Conservation (phyloP, 208 protist species). For the Leishmania braziliensis region DNA sequence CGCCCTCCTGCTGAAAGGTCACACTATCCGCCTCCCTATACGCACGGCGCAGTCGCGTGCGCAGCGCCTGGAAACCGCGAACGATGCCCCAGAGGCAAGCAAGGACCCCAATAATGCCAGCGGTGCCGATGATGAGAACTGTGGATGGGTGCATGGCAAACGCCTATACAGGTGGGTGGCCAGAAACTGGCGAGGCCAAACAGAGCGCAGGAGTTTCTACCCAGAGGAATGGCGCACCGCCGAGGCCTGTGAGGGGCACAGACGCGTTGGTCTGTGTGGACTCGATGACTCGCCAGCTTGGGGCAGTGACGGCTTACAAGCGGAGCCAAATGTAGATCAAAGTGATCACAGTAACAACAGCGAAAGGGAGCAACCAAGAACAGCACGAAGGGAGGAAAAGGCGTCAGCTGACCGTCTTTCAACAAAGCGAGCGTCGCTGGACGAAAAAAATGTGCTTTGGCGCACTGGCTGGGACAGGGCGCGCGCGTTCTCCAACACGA, state of each 20-base stretch:
- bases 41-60: background rate
- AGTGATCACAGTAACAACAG: background rate
- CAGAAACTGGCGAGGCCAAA: background rate
- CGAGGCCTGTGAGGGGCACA: background rate
- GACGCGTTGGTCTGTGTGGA: background rate
- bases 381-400: background rate
- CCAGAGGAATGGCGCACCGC: background rate
- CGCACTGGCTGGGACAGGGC: background rate
- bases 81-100: background rate
- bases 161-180: background rate
- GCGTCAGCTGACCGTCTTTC: background rate
- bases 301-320: too few relatives aligned
- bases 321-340: background rate
- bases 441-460: background rate
- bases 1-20: conserved; percentile 13
- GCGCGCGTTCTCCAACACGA: too few relatives aligned
- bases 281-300: background rate
- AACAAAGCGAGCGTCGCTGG: background rate
- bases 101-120: background rate
- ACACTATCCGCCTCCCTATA: conserved; percentile 15
- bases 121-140: conserved; percentile 1
- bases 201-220: background rate
- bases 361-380: background rate
- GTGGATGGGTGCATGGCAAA: background rate
- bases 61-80: background rate